Base-by-base conservation (phyloP, 768 basidiomycete species). In the Sporobolomyces pararoseus region DNA sequence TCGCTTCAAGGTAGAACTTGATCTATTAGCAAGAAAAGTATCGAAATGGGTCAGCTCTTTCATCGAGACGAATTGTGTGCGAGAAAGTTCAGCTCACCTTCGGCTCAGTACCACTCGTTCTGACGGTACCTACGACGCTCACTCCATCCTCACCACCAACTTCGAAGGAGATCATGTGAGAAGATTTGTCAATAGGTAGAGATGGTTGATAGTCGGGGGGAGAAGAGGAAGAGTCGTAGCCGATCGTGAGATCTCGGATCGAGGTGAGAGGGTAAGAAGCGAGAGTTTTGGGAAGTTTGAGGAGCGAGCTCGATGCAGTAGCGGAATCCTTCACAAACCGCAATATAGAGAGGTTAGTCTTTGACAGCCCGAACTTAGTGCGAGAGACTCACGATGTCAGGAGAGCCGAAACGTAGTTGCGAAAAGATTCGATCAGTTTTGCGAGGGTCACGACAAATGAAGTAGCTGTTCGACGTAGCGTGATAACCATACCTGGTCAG, bases 101-200 rank as follows among this genome's bases (percentile, higher is more conserved):
- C 0, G 91, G 91, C 75, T 93, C 91, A 19, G 91, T 94, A 25
- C 91, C 91, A 74, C 89, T 90, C 34, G 91, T 93, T 63, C 91
- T 88, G 42, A 85, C 83, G 1, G 91, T 93, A 59, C 92, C 80
- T 1, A 85, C 84, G 50, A 91, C 82, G 29, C 44, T 70, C 80
- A 84, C 29, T 81, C 82, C 7, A 79, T 83, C 34, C 80, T 79
- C 13, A 57, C 74, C 51, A 2, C 63, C 74, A 3, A 76, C 88
- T 61, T 86, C 81, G 78, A 94, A 88, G 72, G 89, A 87, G 49
- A 93, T 85, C 91, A 93, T 92, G 73, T 93, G 87, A 9, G 90
- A 63, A 1, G 39, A 49, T 16, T 39, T 57, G 42, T 76, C 76
- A n/a, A 69, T 29, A 13, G 69, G 63, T 0, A 75, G 63, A 87